Percentiles rank a stretch among this genome's conserved stretches.
phyloP scores from a whole-genome alignment of 768 basidiomycete genomes.

The Leucogyrophana mollusca region DNA sequence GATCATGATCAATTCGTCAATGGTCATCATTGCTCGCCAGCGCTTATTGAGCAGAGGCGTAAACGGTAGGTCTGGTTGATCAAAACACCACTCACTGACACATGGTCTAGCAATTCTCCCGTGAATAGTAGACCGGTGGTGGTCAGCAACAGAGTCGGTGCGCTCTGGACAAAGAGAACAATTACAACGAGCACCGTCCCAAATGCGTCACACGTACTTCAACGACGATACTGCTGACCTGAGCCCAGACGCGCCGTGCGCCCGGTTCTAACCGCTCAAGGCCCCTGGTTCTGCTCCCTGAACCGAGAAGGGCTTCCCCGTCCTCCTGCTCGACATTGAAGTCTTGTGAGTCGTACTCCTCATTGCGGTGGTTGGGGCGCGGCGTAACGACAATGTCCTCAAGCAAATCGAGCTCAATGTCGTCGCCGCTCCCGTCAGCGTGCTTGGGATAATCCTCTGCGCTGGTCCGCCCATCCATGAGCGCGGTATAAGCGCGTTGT shows the following conservation, averaged over 20 bases:
- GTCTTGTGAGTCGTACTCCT: conserved; percentile 32
- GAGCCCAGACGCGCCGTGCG: conserved; percentile 42
- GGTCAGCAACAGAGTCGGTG: conserved; percentile 83
- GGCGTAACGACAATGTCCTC: conserved; percentile 25
- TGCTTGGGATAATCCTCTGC: not conserved
- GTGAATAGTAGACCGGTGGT: conserved; percentile 86
- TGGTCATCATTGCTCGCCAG: conserved; percentile 85
- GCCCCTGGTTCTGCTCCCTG: conserved; percentile 26
- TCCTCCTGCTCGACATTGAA: conserved; percentile 37
- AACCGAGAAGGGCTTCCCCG: conserved; percentile 43
- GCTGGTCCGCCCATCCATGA: conserved; percentile 11
- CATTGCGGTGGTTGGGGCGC: conserved; percentile 13
- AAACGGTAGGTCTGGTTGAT: conserved; percentile 3
- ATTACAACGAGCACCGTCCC: conserved; percentile 4
- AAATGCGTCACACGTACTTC: conserved; percentile 49
- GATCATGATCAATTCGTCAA: conserved; percentile 96
- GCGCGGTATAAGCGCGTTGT: not conserved
- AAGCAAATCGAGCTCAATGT: conserved; percentile 35
- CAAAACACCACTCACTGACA: conserved; percentile 59
- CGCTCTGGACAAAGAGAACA: conserved; percentile 50
- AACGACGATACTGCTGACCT: conserved; percentile 60
- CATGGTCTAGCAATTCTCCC: conserved; percentile 83
- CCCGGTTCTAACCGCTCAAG: conserved; percentile 20
- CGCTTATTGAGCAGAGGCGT: conserved; percentile 40
- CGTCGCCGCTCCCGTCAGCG: conserved; percentile 1